Evolutionary conservation across 2,329 filamentous ascomycete species (phyloP).

Genomic region (Colletotrichum viniferum): DNA sequence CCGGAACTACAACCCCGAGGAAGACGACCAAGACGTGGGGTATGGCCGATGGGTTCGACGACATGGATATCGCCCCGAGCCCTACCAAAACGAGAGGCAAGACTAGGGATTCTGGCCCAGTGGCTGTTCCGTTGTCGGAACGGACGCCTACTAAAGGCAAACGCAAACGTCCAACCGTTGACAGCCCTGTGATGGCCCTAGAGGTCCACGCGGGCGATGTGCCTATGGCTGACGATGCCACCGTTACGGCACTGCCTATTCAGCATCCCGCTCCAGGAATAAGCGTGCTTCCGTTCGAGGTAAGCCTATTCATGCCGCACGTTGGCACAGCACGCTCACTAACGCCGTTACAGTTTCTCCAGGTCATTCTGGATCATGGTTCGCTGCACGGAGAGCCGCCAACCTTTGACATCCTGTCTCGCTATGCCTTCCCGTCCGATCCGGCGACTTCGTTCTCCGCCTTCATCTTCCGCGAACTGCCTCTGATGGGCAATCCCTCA

Average conservation of each 20-base stretch:
- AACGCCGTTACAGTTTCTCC: constrained; percentile 53
- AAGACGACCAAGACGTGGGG: constrained; percentile 60
- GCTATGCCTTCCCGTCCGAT: constrained; percentile 69
- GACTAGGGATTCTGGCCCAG: constrained; percentile 44
- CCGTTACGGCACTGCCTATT: not conserved
- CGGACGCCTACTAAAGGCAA: constrained; percentile 72
- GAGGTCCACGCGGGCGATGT: constrained; percentile 54
- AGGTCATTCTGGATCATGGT: constrained; percentile 68
- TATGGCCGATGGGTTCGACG: constrained; percentile 79
- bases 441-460: constrained; percentile 66
- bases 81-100: constrained; percentile 55
- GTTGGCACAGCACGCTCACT: constrained; percentile 17
- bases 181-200: constrained; percentile 70
- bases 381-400: constrained; percentile 59
- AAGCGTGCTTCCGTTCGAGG: constrained; percentile 45
- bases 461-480: constrained; percentile 70
- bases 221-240: constrained; percentile 34
- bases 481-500: constrained; percentile 54
- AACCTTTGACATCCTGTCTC: constrained; percentile 71
- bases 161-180: constrained; percentile 67
- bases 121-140: constrained; percentile 51
- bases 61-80: constrained; percentile 61
- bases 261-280: not conserved
- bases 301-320: constrained; percentile 30
- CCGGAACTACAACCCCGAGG: constrained; percentile 58